Evolutionary conservation across 805 yeast genomes (phyloP).

Genomic region (Zygosaccharomyces siamensis): DNA sequence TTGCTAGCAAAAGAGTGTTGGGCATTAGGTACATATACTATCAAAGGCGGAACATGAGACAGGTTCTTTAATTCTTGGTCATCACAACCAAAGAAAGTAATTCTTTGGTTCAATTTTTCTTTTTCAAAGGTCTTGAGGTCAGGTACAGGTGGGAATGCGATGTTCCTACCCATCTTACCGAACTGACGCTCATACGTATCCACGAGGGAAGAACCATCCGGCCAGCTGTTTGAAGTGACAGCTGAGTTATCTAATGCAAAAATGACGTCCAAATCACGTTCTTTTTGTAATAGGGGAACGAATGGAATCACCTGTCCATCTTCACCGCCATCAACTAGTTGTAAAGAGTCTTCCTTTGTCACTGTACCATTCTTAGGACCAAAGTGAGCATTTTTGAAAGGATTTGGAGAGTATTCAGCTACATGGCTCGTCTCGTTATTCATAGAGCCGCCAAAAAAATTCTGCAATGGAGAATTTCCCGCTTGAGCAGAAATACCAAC

Average conservation of each 20-base stretch:
- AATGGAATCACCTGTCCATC: constrained; percentile 63
- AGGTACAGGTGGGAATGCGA: constrained; percentile 79
- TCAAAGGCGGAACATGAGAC: constrained; percentile 59
- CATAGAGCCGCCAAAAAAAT: constrained; percentile 38
- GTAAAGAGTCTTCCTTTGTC: constrained; percentile 40
- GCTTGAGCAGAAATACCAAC: constrained; percentile 46
- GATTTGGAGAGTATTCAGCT: constrained; percentile 70
- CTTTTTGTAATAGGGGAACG: constrained; percentile 54
- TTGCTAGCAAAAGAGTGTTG: constrained; percentile 63
- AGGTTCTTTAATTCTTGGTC: constrained; percentile 55
- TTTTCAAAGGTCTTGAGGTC: constrained; percentile 56
- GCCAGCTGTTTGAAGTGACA: constrained; percentile 58
- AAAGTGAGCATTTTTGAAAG: constrained; percentile 47
- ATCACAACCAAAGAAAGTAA: constrained; percentile 82
- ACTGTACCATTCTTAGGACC: constrained; percentile 31
- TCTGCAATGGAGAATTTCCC: constrained; percentile 20
- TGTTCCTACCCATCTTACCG: constrained; percentile 46
- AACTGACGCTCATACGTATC: constrained; percentile 58
- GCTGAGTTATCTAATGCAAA: constrained; percentile 66
- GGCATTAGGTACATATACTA: constrained; percentile 72
- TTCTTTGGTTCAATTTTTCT: constrained; percentile 57
- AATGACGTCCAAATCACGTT: constrained; percentile 56
- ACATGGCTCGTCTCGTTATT: constrained; percentile 54
- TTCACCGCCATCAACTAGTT: constrained; percentile 69
- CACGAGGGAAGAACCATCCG: constrained; percentile 59